Conservation (phyloP, 2,329 filamentous ascomycete genomes). For the Microdochium nivale region DNA sequence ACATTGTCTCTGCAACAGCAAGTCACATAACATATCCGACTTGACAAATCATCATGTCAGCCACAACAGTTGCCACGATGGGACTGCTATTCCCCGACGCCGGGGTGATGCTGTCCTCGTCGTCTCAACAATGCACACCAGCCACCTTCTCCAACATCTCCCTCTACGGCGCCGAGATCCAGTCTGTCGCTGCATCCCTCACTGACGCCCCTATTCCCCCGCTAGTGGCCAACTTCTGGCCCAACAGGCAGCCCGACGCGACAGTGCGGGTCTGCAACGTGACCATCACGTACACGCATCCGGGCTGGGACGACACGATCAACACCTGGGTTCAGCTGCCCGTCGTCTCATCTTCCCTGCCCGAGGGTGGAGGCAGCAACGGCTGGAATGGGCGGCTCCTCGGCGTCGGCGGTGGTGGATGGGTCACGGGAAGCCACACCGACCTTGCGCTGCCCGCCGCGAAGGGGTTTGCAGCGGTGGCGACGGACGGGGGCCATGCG, state of each 20-base stretch:
- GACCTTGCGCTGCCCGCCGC: constrained; percentile 9
- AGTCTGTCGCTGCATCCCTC: neutral
- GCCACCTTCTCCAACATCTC: no score
- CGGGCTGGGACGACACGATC: constrained; percentile 10
- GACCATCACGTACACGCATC: constrained; percentile 12
- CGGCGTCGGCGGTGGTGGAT: constrained; percentile 13
- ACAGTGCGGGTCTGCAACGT: constrained; percentile 12
- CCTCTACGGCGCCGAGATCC: neutral
- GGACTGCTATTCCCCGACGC: no score
- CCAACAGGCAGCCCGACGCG: neutral
- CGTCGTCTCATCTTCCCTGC: no score
- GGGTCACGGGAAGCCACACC: constrained; percentile 7
- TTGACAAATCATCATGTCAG: no score
- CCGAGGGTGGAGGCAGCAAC: no score
- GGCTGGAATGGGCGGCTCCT: constrained; percentile 16
- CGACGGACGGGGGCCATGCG: constrained; percentile 11
- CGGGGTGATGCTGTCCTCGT: no score
- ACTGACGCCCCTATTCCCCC: neutral
- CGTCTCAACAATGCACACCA: no score
- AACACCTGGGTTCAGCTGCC: constrained; percentile 11
- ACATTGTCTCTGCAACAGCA: no score
- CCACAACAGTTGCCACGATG: no score
- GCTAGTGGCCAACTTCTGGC: neutral
- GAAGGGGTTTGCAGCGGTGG: constrained; percentile 10
- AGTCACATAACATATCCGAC: no score